These are phyloP conservation scores for Fusarium siculi DNA, from an alignment of 2,329 filamentous ascomycete species.

Conservation along the genomic window DNA sequence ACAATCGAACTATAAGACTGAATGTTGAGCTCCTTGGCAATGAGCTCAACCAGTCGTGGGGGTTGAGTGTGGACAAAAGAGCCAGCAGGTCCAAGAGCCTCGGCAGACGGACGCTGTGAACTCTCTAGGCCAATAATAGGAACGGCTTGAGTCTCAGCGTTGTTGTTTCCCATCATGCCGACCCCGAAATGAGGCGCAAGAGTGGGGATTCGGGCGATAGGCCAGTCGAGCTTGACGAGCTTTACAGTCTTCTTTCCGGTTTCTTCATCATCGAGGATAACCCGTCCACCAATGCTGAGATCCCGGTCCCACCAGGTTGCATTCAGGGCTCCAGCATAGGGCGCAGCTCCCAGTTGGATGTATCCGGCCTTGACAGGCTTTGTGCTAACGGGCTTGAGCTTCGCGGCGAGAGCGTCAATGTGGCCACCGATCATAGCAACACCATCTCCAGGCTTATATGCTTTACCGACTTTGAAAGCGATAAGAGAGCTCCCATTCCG, in stretches of 20 bases:
- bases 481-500: conserved; percentile 89
- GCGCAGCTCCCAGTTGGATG: conserved; percentile 88
- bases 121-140: conserved; percentile 92
- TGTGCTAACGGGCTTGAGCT: conserved; percentile 89
- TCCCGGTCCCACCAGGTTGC: conserved; percentile 98
- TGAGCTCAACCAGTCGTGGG: conserved; percentile 82
- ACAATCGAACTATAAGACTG: conserved; percentile 77
- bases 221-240: conserved; percentile 93
- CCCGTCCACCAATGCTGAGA: conserved; percentile 87
- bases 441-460: conserved; percentile 86
- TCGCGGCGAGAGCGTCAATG: conserved; percentile 90
- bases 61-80: conserved; percentile 88
- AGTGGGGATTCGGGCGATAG: conserved; percentile 90
- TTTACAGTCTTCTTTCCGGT: conserved; percentile 81
- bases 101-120: conserved; percentile 54
- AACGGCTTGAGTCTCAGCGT: conserved; percentile 92
- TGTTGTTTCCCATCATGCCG: conserved; percentile 73
- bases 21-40: conserved; percentile 81
- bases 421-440: conserved; percentile 91
- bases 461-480: conserved; percentile 83
- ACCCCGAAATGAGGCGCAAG: conserved; percentile 94
- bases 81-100: conserved; percentile 68
- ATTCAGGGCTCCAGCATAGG: conserved; percentile 89
- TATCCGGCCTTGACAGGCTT: conserved; percentile 88
- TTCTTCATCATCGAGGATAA: conserved; percentile 79